Evolutionary conservation across 2,329 filamentous ascomycete genomes (phyloP).

Genomic region (Cladophialophora chaetospira): DNA sequence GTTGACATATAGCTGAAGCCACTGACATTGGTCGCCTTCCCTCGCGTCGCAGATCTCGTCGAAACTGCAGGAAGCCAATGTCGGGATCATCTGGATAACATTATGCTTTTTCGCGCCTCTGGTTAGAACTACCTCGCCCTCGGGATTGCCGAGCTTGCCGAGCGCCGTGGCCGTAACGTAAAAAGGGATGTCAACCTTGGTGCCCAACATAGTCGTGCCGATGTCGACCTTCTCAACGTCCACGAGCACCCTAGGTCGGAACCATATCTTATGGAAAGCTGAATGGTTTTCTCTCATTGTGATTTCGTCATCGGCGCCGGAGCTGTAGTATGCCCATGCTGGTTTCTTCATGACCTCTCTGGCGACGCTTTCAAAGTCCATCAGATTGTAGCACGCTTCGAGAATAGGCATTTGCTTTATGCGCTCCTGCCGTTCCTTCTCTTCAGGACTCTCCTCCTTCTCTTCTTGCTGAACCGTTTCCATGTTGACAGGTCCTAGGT

Average conservation of each 20-base stretch:
- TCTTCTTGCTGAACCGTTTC: conserved; percentile 46
- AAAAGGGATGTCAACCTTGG: conserved; percentile 80
- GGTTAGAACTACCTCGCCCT: conserved; percentile 87
- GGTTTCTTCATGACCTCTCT: conserved; percentile 90
- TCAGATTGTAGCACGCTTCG: conserved; percentile 86
- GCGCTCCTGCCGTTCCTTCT: conserved; percentile 73
- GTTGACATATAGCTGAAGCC: conserved; percentile 97
- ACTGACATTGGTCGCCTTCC: conserved; percentile 80
- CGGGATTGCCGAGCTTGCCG: conserved; percentile 89
- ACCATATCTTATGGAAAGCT: conserved; percentile 97
- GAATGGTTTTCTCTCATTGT: conserved; percentile 94
- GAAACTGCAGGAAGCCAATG: conserved; percentile 92
- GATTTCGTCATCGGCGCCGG: conserved; percentile 88
- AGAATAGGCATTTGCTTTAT: conserved; percentile 75
- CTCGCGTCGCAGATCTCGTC: conserved; percentile 93
- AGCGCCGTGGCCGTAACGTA: conserved; percentile 96
- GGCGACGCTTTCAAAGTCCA: conserved; percentile 95
- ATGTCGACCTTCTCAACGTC: conserved; percentile 87
- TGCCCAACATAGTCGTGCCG: conserved; percentile 90
- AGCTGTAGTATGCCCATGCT: conserved; percentile 97
- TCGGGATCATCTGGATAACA: conserved; percentile 98
- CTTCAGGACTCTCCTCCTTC: conserved; percentile 68
- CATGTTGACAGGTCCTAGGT: conserved; percentile 90
- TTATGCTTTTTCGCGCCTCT: conserved; percentile 80
- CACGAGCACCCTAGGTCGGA: conserved; percentile 83